Percentiles rank a stretch among this genome's conserved stretches.
Conservation (phyloP, 2,329 filamentous ascomycete species). For the Chaetomiaceae sp. region DNA sequence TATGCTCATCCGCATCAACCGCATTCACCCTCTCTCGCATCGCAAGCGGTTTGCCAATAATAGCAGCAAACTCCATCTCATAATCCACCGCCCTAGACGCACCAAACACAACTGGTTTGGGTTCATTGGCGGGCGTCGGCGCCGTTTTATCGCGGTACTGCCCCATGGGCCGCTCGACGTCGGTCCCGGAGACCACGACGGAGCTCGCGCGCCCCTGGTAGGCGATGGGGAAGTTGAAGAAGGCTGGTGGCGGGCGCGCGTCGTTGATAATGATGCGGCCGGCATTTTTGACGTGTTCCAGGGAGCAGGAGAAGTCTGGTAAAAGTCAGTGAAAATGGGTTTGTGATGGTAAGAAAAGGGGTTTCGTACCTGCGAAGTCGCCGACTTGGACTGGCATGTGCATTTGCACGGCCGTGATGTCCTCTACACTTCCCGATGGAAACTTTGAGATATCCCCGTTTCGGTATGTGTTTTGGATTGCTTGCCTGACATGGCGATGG, state of each 20-base stretch:
- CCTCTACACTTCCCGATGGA: neutral
- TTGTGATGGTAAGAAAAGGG: neutral
- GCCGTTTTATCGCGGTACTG: constrained; percentile 6
- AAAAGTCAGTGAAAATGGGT: neutral
- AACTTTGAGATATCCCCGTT: neutral
- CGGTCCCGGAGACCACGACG: constrained; percentile 1
- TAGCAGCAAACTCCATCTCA: constrained; percentile 6
- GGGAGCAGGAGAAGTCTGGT: constrained; percentile 6
- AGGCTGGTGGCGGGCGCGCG: neutral
- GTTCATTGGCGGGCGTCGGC: neutral
- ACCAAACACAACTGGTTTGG: neutral
- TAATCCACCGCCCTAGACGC: constrained; percentile 2
- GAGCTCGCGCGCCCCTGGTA: constrained; percentile 9
- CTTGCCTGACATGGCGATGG: neutral
- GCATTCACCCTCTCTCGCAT: constrained; percentile 1
- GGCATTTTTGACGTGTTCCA: constrained; percentile 5
- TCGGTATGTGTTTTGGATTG: neutral
- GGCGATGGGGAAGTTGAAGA: constrained; percentile 7
- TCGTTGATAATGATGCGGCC: constrained; percentile 10
- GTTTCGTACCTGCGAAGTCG: neutral
- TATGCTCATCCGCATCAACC: constrained; percentile 4
- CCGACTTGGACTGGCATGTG: constrained; percentile 8
- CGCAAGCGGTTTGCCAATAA: constrained; percentile 1
- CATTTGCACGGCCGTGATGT: neutral
- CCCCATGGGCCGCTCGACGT: constrained; percentile 4